These are phyloP conservation scores for Gonapodya prolifera DNA, from an alignment of 192 early-diverging fungal genomes.

Conservation along the genomic window DNA sequence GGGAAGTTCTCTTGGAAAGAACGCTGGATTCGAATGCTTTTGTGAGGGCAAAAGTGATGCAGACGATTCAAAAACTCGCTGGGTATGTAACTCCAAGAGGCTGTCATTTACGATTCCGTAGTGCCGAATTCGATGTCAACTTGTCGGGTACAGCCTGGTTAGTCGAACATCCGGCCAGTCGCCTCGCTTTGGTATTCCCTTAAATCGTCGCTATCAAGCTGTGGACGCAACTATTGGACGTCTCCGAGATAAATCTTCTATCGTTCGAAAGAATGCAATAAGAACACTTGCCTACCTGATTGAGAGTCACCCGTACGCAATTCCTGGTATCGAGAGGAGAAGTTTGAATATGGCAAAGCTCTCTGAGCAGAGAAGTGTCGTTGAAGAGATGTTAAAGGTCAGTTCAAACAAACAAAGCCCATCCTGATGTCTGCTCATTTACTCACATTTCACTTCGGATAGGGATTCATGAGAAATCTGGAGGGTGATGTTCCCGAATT, in stretches of 20 bases:
- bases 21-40: slow-evolving; percentile 82
- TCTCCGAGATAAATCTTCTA: slow-evolving; percentile 80
- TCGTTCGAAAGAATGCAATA: slow-evolving; percentile 82
- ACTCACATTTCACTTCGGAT: no score
- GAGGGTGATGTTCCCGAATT: not conserved
- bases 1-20: slow-evolving; percentile 82
- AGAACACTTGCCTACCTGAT: slow-evolving; percentile 70
- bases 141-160: not conserved
- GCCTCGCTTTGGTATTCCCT: slow-evolving; percentile 29
- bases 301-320: slow-evolving; percentile 63
- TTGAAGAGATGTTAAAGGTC: not conserved
- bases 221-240: slow-evolving; percentile 58
- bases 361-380: slow-evolving; percentile 13
- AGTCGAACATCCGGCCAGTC: not conserved
- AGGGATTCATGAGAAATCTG: not conserved
- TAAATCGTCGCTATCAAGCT: slow-evolving; percentile 44
- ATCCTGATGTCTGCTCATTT: no score
- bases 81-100: slow-evolving; percentile 37
- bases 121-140: not conserved
- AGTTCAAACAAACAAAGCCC: no score
- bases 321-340: not conserved
- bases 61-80: slow-evolving; percentile 65
- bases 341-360: slow-evolving; percentile 12
- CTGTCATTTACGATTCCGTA: not conserved
- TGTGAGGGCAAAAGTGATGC: slow-evolving; percentile 76